These are phyloP conservation scores for Nemania sp. DNA, from an alignment of 2,329 filamentous ascomycete genomes.

Conservation along the genomic window DNA sequence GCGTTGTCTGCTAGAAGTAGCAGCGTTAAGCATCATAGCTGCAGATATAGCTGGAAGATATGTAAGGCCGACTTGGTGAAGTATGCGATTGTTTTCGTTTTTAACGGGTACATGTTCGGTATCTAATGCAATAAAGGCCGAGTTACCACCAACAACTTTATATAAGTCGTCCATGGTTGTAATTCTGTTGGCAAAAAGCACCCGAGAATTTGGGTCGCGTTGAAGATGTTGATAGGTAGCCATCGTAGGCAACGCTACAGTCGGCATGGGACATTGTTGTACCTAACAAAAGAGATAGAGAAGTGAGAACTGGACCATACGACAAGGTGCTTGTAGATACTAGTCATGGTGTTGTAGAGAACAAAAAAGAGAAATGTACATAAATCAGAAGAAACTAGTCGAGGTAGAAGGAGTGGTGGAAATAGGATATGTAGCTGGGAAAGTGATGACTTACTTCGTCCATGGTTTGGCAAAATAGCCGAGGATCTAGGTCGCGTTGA, in stretches of 20 bases:
- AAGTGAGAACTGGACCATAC: neutral
- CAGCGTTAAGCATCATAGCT: slow-evolving; percentile 19
- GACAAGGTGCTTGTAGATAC: slow-evolving; percentile 7
- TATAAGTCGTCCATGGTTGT: too few species aligned
- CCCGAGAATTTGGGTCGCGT: neutral
- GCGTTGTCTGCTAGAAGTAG: neutral
- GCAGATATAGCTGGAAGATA: slow-evolving; percentile 26
- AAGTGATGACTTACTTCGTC: slow-evolving; percentile 7
- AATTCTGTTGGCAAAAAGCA: neutral
- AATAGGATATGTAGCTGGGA: slow-evolving; percentile 3
- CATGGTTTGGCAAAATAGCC: slow-evolving; percentile 7
- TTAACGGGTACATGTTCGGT: slow-evolving; percentile 25
- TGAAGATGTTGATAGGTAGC: slow-evolving; percentile 9
- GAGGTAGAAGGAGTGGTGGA: slow-evolving; percentile 6
- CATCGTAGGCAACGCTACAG: neutral
- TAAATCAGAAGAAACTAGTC: slow-evolving; percentile 3
- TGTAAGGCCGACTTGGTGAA: slow-evolving; percentile 25
- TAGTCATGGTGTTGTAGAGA: slow-evolving; percentile 4
- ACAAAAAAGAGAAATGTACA: slow-evolving; percentile 6
- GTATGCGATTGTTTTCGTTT: slow-evolving; percentile 23
- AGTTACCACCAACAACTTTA: slow-evolving; percentile 2
- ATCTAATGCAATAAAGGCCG: slow-evolving; percentile 27
- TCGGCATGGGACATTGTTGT: neutral
- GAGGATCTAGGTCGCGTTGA: slow-evolving; percentile 5
- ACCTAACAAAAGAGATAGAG: neutral